Evolutionary conservation across 1,284 basidiomycete genomes (phyloP).

Genomic region (Stereum hirsutum): DNA sequence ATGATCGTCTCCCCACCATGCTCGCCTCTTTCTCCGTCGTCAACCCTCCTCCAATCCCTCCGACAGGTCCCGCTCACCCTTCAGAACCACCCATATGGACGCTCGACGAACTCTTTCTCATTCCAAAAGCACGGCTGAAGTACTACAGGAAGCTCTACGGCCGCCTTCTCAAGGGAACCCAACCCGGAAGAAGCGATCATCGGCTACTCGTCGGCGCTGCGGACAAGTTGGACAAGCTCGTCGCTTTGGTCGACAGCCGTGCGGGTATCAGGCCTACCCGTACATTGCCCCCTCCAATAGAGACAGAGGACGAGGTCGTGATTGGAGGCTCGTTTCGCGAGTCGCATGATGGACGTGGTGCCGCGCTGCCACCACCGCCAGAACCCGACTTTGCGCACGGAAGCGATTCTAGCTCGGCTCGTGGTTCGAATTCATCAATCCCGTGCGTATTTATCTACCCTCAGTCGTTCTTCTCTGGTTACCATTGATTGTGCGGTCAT

Average conservation of each 20-base stretch:
- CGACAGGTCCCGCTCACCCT: conserved; percentile 25
- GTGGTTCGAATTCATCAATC: conserved; percentile 36
- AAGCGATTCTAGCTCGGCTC: conserved; percentile 19
- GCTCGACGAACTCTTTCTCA: conserved; percentile 78
- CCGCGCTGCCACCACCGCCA: conserved; percentile 9
- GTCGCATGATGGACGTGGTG: conserved; percentile 22
- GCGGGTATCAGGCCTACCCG: conserved; percentile 33
- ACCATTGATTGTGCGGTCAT: neutral
- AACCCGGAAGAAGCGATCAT: conserved; percentile 85
- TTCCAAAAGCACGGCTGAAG: conserved; percentile 78
- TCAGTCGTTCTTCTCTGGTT: neutral
- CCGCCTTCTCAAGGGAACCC: conserved; percentile 81
- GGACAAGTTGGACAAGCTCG: conserved; percentile 70
- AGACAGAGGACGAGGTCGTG: conserved; percentile 43
- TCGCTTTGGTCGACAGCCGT: conserved; percentile 61
- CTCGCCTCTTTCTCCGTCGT: conserved; percentile 62
- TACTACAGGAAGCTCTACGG: conserved; percentile 94
- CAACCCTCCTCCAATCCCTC: conserved; percentile 47
- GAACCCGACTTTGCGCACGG: no score
- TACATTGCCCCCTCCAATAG: conserved; percentile 16
- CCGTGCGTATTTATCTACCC: no score
- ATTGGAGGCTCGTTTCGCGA: conserved; percentile 42
- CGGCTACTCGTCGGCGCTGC: conserved; percentile 73
- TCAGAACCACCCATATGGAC: conserved; percentile 59
- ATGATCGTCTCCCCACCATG: conserved; percentile 62